Conservation (phyloP, 192 early-diverging fungal genomes). For the Hyaloraphidium curvatum region DNA sequence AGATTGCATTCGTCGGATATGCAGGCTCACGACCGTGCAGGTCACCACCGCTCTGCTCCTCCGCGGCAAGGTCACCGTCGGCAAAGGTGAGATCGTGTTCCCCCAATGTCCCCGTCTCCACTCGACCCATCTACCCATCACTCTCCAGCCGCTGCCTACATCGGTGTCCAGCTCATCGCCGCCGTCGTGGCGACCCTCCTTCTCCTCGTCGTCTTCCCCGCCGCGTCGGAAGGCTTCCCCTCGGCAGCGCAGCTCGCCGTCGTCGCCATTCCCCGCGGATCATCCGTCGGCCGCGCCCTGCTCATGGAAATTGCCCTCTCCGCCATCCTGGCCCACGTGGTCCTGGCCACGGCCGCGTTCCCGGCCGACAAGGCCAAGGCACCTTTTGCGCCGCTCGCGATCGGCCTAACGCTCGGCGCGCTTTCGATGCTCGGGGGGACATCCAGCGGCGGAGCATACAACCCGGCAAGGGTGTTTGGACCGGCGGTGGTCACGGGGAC, state of each 20-base stretch:
- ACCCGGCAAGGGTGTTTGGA: constrained; percentile 38
- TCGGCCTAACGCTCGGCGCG: constrained; percentile 38
- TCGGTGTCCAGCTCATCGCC: constrained; percentile 30
- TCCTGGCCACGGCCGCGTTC: constrained; percentile 41
- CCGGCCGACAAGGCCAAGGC: constrained; percentile 27
- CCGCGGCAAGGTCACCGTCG: constrained; percentile 11
- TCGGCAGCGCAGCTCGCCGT: neutral
- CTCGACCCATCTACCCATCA: neutral
- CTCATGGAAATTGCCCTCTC: constrained; percentile 37
- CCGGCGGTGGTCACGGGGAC: constrained; percentile 3
- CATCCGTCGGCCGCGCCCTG: constrained; percentile 24
- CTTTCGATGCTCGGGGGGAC: constrained; percentile 29
- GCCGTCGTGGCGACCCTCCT: constrained; percentile 23
- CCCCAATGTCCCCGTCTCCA: neutral
- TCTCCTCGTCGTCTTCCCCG: constrained; percentile 31
- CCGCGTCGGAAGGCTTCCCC: neutral
- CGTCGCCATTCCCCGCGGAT: constrained; percentile 18
- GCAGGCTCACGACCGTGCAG: neutral
- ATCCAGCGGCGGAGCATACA: constrained; percentile 36
- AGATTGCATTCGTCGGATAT: constrained; percentile 10
- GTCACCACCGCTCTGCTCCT: neutral
- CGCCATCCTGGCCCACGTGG: constrained; percentile 40
- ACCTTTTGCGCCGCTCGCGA: constrained; percentile 37
- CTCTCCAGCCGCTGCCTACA: constrained; percentile 21
- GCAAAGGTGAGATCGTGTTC: constrained; percentile 17